Evolutionary conservation across 768 basidiomycete genomes (phyloP).

Genomic region (Lentinula sp.): DNA sequence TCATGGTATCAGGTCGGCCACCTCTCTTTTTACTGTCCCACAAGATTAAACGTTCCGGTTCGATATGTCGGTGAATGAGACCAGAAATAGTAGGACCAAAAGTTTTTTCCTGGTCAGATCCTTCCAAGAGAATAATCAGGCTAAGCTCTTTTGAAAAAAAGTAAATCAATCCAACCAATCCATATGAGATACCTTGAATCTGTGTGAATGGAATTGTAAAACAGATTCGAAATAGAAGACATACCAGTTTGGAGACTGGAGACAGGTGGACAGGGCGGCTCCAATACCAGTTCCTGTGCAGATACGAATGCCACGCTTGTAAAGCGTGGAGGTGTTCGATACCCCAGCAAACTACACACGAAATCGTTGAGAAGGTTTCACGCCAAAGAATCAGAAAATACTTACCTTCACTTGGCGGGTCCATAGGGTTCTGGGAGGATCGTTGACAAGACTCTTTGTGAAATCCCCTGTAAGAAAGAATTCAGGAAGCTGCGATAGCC

Average conservation of each 20-base stretch:
- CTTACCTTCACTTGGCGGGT: slow-evolving; percentile 76
- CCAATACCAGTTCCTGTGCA: slow-evolving; percentile 83
- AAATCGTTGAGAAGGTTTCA: not conserved
- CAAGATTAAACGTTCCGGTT: slow-evolving; percentile 64
- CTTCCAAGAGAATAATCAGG: slow-evolving; percentile 24
- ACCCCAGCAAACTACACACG: slow-evolving; percentile 63
- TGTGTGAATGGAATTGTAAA: not conserved
- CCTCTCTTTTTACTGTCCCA: slow-evolving; percentile 77
- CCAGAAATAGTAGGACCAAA: slow-evolving; percentile 62
- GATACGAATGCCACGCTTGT: slow-evolving; percentile 73
- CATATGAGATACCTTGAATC: slow-evolving; percentile 65
- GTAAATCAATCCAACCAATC: slow-evolving; percentile 42
- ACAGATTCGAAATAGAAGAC: not conserved
- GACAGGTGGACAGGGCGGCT: slow-evolving; percentile 69
- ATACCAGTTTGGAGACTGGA: slow-evolving; percentile 43
- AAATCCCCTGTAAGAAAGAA: slow-evolving; percentile 50
- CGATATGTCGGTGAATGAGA: slow-evolving; percentile 65
- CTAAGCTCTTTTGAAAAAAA: slow-evolving; percentile 3
- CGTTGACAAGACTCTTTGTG: slow-evolving; percentile 61
- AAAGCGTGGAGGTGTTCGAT: slow-evolving; percentile 75
- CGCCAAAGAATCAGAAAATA: not conserved
- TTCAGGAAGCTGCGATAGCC: not conserved
- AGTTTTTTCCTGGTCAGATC: slow-evolving; percentile 79
- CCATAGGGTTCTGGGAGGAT: slow-evolving; percentile 69
- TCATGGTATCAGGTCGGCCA: slow-evolving; percentile 74